A percentile compares a stretch with the other conserved stretches of the same genome.
phyloP scores from a whole-genome alignment of 2,329 filamentous ascomycete genomes.

The Mycogone perniciosa region DNA sequence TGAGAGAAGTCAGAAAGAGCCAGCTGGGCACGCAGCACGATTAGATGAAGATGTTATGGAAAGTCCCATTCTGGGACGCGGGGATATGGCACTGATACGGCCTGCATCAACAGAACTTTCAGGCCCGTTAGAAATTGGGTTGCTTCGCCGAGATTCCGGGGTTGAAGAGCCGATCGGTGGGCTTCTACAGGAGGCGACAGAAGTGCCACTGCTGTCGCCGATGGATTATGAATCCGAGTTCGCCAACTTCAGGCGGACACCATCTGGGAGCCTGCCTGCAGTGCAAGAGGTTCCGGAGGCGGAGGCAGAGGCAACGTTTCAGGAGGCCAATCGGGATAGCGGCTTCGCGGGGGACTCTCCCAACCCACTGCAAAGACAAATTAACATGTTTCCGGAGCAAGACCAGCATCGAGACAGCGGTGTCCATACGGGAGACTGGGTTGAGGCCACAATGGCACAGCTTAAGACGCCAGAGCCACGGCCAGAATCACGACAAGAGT shows the following conservation, averaged over 20 bases:
- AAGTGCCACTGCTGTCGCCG: constrained; percentile 12
- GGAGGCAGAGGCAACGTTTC: constrained; percentile 27
- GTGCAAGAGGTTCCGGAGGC: constrained; percentile 47
- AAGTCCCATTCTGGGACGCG: constrained; percentile 33
- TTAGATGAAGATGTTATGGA: constrained; percentile 27
- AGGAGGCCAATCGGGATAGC: constrained; percentile 21
- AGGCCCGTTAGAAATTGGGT: constrained; percentile 15
- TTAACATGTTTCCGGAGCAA: constrained; percentile 24
- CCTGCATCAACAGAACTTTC: not conserved
- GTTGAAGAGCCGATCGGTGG: constrained; percentile 24
- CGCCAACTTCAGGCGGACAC: constrained; percentile 36
- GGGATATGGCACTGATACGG: constrained; percentile 16
- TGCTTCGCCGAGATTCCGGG: constrained; percentile 27
- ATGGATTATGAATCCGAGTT: constrained; percentile 19
- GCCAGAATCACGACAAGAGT: constrained; percentile 3
- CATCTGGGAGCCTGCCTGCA: constrained; percentile 39
- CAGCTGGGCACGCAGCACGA: constrained; percentile 17
- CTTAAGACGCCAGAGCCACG: constrained; percentile 24
- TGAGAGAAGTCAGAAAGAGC: constrained; percentile 20
- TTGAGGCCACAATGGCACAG: constrained; percentile 24
- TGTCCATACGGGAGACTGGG: constrained; percentile 46
- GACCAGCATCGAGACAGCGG: constrained; percentile 48
- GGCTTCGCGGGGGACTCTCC: constrained; percentile 35
- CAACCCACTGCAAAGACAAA: constrained; percentile 31
- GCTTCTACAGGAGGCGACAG: constrained; percentile 25